A percentile compares a stretch with the other conserved stretches of the same genome.
Conservation (phyloP, 805 yeast genomes). For the Millerago galiae region DNA sequence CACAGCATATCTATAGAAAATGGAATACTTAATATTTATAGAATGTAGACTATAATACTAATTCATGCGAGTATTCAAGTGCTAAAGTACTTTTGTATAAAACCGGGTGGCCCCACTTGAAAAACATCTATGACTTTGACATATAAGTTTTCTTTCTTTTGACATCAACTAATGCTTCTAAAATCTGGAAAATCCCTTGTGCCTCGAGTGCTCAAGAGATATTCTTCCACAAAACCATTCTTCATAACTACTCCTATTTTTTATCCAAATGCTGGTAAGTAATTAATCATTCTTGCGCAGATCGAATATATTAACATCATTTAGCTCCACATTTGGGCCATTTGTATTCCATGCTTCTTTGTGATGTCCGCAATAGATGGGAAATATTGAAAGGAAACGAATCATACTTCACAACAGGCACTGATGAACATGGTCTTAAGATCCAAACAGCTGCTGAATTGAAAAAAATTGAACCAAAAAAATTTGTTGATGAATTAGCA, state of each 20-base stretch:
- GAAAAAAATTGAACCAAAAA: conserved; percentile 47
- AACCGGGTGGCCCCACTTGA: too few relatives aligned
- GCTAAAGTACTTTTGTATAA: too few relatives aligned
- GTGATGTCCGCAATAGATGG: conserved; percentile 81
- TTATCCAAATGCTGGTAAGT: conserved; percentile 76
- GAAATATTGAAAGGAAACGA: conserved; percentile 36
- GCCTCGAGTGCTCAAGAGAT: conserved; percentile 1
- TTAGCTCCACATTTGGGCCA: conserved; percentile 87
- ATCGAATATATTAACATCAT: conserved; percentile 1
- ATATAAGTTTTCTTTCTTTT: neutral
- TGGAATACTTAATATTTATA: too few relatives aligned
- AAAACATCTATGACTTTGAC: too few relatives aligned
- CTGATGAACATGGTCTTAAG: conserved; percentile 95
- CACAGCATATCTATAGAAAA: too few relatives aligned
- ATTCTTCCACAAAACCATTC: conserved; percentile 11
- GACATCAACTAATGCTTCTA: neutral
- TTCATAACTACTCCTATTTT: conserved; percentile 89
- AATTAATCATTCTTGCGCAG: too few relatives aligned
- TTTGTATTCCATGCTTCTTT: conserved; percentile 75
- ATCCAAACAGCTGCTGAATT: conserved; percentile 78
- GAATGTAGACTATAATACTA: too few relatives aligned
- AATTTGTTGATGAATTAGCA: conserved; percentile 67
- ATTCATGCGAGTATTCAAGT: too few relatives aligned
- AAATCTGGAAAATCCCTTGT: neutral
- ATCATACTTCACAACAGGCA: conserved; percentile 74